Conservation (phyloP, 768 basidiomycete genomes). For the Mycena alexandri region DNA sequence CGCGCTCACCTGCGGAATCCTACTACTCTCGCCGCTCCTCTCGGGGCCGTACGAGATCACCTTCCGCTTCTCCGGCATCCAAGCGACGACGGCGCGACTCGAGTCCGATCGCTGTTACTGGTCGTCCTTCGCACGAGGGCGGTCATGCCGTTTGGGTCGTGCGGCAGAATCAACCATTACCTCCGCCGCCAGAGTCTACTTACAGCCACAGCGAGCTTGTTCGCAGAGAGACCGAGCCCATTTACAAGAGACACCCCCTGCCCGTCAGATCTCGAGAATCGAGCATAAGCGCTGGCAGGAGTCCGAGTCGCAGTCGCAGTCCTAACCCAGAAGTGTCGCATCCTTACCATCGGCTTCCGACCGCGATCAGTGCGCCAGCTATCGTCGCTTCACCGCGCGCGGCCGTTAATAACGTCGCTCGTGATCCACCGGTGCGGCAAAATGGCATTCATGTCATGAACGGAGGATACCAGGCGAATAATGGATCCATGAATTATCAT, state of each 20-base stretch:
- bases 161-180: conserved; percentile 38
- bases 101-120: conserved; percentile 56
- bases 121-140: conserved; percentile 62
- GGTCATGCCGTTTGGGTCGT: conserved; percentile 53
- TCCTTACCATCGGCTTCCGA: conserved; percentile 68
- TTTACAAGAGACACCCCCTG: conserved; percentile 5
- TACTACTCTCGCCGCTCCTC: conserved; percentile 74
- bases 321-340: conserved; percentile 64
- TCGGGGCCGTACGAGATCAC: conserved; percentile 73
- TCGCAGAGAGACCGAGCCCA: no score
- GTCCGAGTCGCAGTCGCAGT: conserved; percentile 66
- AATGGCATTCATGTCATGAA: conserved; percentile 55
- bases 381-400: conserved; percentile 48
- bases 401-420: conserved; percentile 28
- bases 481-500: conserved; percentile 24
- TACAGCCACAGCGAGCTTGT: conserved; percentile 12
- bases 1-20: conserved; percentile 75
- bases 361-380: conserved; percentile 50
- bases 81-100: conserved; percentile 67
- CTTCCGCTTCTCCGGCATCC: conserved; percentile 67
- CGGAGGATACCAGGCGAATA: conserved; percentile 52
- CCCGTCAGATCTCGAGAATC: conserved; percentile 63
- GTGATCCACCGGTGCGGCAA: conserved; percentile 32
- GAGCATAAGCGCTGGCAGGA: conserved; percentile 68
- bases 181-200: conserved; percentile 41